Evolutionary conservation across 108 stramenopile genomes (phyloP).

Genomic region (Parmales sp.): DNA sequence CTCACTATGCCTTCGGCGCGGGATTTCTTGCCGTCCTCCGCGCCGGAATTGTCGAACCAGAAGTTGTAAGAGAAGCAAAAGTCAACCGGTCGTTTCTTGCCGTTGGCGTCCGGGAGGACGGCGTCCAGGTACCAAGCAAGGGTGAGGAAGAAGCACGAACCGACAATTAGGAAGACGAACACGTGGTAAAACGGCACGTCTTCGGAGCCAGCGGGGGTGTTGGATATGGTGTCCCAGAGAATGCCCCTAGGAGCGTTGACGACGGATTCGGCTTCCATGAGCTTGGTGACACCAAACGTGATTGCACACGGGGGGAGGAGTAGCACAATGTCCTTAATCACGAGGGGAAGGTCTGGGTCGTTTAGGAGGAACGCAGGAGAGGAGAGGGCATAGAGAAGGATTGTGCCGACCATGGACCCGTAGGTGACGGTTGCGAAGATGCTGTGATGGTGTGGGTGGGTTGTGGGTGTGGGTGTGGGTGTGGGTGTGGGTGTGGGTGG

Average conservation of each 20-base stretch:
- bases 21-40: background rate
- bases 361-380: background rate
- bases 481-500: too few relatives aligned
- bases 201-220: background rate
- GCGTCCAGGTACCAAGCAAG: conserved; percentile 46
- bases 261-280: too few relatives aligned
- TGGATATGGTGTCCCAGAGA: background rate
- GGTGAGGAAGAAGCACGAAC: conserved; percentile 28
- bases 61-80: background rate
- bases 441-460: background rate
- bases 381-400: background rate
- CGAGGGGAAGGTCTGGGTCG: background rate
- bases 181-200: background rate
- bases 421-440: background rate
- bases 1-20: background rate
- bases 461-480: too few relatives aligned
- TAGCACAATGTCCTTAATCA: background rate
- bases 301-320: background rate
- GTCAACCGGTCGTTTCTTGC: background rate
- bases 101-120: conserved; percentile 30
- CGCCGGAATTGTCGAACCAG: background rate
- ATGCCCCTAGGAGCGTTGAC: background rate
- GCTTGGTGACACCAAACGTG: background rate
- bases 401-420: background rate
- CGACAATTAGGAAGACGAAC: conserved; percentile 12